phyloP scores from a whole-genome alignment of 2,329 filamentous ascomycete genomes.

The Fusarium luffae region DNA sequence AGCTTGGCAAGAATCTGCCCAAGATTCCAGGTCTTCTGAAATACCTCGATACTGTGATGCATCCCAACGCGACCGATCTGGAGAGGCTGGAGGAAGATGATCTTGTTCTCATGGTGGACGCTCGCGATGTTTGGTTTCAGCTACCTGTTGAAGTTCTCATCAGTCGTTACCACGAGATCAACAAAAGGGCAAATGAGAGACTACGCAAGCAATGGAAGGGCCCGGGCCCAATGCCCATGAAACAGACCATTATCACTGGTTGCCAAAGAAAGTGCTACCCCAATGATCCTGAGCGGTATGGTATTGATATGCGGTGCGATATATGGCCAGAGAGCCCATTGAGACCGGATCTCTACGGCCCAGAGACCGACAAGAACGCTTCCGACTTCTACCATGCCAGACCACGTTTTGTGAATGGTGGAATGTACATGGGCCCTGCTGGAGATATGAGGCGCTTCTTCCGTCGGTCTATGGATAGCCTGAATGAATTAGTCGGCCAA shows the following conservation, averaged over 20 bases:
- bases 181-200: conserved; percentile 9
- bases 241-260: neutral
- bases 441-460: conserved; percentile 16
- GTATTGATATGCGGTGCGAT: neutral
- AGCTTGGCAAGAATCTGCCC: neutral
- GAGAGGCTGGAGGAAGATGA: neutral
- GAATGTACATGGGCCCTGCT: conserved; percentile 10
- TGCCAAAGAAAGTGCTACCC: neutral
- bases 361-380: neutral
- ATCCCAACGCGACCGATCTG: neutral
- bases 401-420: conserved; percentile 4
- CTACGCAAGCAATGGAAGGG: neutral
- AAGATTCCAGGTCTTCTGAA: conserved; percentile 11
- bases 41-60: conserved; percentile 9
- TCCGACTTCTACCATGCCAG: neutral
- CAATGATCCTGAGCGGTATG: neutral
- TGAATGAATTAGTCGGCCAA: neutral
- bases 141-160: conserved; percentile 8
- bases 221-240: conserved; percentile 1
- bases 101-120: conserved; percentile 12
- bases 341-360: neutral
- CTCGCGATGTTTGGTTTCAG: conserved; percentile 13
- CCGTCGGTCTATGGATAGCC: neutral
- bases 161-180: conserved; percentile 19
- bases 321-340: neutral